Percentiles rank a stretch among this genome's conserved stretches.
Conservation (phyloP, 2,329 filamentous ascomycete genomes). For the Colletotrichum phormii region DNA sequence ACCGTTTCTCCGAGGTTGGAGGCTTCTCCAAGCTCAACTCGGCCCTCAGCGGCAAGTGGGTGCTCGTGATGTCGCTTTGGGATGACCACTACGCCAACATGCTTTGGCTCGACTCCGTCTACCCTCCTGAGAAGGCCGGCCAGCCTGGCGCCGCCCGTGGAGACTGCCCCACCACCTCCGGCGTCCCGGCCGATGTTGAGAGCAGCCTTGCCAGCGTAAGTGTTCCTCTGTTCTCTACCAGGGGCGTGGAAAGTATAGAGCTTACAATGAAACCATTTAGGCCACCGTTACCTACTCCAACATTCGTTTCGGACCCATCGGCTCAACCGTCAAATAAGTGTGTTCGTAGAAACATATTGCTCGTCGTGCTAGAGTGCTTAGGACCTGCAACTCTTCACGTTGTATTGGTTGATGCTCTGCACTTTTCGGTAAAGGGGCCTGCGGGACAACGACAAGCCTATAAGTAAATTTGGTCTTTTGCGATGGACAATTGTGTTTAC, state of each 20-base stretch:
- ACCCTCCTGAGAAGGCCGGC: slow-evolving; percentile 53
- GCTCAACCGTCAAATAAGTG: slow-evolving; percentile 49
- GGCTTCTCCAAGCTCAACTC: slow-evolving; percentile 66
- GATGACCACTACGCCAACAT: slow-evolving; percentile 69
- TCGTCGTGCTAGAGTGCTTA: background rate
- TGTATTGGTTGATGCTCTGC: background rate
- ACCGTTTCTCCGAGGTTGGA: slow-evolving; percentile 64
- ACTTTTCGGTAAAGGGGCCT: background rate
- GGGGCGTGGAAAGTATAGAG: background rate
- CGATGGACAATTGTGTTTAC: background rate
- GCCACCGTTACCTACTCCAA: slow-evolving; percentile 59
- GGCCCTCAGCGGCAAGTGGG: slow-evolving; percentile 69
- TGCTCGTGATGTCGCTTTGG: slow-evolving; percentile 72
- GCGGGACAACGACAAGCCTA: background rate
- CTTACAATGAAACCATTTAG: slow-evolving; percentile 19
- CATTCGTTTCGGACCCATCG: slow-evolving; percentile 59
- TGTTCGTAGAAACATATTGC: background rate
- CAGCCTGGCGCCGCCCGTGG: slow-evolving; percentile 42
- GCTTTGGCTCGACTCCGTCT: slow-evolving; percentile 76
- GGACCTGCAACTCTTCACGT: background rate
- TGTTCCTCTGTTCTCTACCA: background rate
- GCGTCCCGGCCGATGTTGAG: slow-evolving; percentile 42
- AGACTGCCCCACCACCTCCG: slow-evolving; percentile 40
- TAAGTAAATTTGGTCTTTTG: background rate
- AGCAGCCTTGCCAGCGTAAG: slow-evolving; percentile 37